phyloP scores from a whole-genome alignment of 768 basidiomycete species.

The Gymnopilus dilepis region DNA sequence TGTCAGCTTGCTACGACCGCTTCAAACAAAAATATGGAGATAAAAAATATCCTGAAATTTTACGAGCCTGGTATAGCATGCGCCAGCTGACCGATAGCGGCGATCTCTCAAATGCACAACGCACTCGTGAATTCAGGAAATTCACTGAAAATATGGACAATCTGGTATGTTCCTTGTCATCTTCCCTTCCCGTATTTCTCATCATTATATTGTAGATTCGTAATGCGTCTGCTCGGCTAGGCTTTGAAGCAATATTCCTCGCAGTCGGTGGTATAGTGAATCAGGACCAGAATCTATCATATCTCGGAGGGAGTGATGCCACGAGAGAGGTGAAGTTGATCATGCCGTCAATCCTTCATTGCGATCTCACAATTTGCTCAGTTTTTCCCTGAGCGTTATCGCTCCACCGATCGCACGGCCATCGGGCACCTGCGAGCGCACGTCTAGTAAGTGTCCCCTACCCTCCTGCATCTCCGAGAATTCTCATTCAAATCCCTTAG shows the following conservation, averaged over 20 bases:
- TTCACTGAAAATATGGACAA: conserved; percentile 1
- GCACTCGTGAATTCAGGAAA: background rate
- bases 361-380: background rate
- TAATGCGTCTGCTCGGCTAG: background rate
- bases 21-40: background rate
- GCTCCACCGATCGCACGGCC: background rate
- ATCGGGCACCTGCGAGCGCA: conserved; percentile 9
- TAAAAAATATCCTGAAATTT: background rate
- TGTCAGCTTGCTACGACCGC: background rate
- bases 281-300: conserved; percentile 5
- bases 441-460: conserved; percentile 5
- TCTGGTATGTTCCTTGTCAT: background rate
- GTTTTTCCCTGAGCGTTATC: conserved; percentile 9
- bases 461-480: background rate
- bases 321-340: background rate
- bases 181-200: background rate
- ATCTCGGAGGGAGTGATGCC: conserved; percentile 6
- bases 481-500: background rate
- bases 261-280: conserved; percentile 6
- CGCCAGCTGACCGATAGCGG: background rate
- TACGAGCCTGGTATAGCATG: background rate
- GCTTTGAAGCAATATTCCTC: conserved; percentile 10
- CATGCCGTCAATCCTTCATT: background rate
- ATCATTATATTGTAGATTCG: background rate
- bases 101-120: background rate